phyloP scores from a whole-genome alignment of 2,329 filamentous ascomycete species.

The Phialophora macrospora region DNA sequence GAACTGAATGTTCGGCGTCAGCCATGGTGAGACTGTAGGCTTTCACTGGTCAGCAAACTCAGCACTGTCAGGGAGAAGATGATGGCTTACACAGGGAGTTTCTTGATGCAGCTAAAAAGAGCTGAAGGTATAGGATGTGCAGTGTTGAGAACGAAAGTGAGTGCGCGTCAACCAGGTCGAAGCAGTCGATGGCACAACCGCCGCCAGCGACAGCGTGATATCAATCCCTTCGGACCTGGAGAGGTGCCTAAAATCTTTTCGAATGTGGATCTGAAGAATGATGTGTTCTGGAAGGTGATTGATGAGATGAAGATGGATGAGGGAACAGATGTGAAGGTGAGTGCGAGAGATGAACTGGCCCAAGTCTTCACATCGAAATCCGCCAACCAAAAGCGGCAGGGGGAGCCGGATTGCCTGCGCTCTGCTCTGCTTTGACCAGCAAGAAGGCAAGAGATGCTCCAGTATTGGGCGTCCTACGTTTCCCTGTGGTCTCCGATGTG shows the following conservation, averaged over 20 bases:
- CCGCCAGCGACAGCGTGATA: conserved; percentile 8
- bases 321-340: neutral
- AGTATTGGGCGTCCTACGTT: neutral
- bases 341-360: neutral
- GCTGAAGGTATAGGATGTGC: conserved; percentile 12
- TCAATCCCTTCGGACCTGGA: conserved; percentile 4
- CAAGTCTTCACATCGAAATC: conserved; percentile 2
- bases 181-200: conserved; percentile 14
- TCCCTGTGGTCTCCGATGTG: neutral
- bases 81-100: neutral
- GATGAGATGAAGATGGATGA: conserved; percentile 15
- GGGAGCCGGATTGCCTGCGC: conserved; percentile 28
- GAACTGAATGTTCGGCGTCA: neutral
- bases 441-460: neutral
- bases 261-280: conserved; percentile 21
- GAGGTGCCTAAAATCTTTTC: conserved; percentile 12
- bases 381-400: conserved; percentile 21
- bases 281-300: conserved; percentile 21
- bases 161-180: conserved; percentile 4
- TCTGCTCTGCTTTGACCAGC: neutral
- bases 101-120: neutral
- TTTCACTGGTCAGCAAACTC: neutral
- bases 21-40: neutral
- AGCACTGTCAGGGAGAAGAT: neutral
- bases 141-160: conserved; percentile 14